phyloP scores from a whole-genome alignment of 2,329 filamentous ascomycete species.

The Aspergillus sp. region DNA sequence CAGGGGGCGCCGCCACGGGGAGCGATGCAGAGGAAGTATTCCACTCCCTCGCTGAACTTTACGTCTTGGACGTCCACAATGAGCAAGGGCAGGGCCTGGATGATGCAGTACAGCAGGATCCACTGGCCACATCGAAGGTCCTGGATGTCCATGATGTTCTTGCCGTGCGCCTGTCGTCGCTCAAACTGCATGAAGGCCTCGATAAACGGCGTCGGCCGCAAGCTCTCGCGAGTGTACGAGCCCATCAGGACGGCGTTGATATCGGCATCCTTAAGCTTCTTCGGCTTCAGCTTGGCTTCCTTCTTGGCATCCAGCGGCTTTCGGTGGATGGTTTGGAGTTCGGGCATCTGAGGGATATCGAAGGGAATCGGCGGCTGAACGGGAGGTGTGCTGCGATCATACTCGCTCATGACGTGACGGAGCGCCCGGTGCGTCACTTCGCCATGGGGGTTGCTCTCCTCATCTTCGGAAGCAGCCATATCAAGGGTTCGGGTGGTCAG shows the following conservation, averaged over 20 bases:
- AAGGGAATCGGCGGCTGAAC: slow-evolving; percentile 90
- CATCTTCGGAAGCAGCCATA: slow-evolving; percentile 56
- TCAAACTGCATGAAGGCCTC: slow-evolving; percentile 51
- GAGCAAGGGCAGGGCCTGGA: slow-evolving; percentile 50
- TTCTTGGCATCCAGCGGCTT: slow-evolving; percentile 70
- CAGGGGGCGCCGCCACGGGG: slow-evolving; percentile 50
- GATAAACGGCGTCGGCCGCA: slow-evolving; percentile 48
- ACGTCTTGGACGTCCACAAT: slow-evolving; percentile 50
- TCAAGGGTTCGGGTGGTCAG: slow-evolving; percentile 78
- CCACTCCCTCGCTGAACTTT: slow-evolving; percentile 45
- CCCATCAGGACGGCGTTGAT: slow-evolving; percentile 73
- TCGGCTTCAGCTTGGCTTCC: slow-evolving; percentile 68
- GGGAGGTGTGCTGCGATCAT: slow-evolving; percentile 83
- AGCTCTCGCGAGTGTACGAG: slow-evolving; percentile 76
- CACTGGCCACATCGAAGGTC: slow-evolving; percentile 52
- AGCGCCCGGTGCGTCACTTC: slow-evolving; percentile 68
- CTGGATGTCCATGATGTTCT: slow-evolving; percentile 44
- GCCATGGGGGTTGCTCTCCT: slow-evolving; percentile 46
- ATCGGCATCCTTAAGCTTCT: slow-evolving; percentile 76
- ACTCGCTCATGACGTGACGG: slow-evolving; percentile 79
- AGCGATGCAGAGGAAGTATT: slow-evolving; percentile 52
- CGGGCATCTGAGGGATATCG: slow-evolving; percentile 77
- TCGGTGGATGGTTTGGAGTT: slow-evolving; percentile 63
- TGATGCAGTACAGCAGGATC: slow-evolving; percentile 52
- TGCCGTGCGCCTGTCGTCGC: slow-evolving; percentile 43